phyloP scores from a whole-genome alignment of 192 early-diverging fungal genomes.

The Borealophlyctis nickersoniae region DNA sequence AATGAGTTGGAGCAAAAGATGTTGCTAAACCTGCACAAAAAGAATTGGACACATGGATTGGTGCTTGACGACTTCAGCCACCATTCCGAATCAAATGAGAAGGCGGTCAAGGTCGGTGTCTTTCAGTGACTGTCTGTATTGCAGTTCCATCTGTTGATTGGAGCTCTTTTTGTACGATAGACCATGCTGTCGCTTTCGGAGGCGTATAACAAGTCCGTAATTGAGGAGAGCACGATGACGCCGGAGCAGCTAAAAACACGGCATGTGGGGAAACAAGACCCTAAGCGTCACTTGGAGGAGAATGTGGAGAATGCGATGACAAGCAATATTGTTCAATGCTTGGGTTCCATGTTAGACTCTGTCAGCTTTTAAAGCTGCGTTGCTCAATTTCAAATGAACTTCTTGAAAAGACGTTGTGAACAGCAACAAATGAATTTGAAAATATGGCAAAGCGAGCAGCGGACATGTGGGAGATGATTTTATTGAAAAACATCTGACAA shows the following conservation, averaged over 20 bases:
- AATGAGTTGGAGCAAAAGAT: conserved; percentile 99
- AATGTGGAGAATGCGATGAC: conserved; percentile 91
- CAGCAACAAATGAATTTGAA: no score
- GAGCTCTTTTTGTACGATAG: conserved; percentile 28
- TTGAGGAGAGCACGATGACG: conserved; percentile 93
- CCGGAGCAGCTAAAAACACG: conserved; percentile 93
- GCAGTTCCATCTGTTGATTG: conserved; percentile 12
- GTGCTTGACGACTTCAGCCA: conserved; percentile 76
- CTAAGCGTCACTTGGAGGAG: conserved; percentile 95
- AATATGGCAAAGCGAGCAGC: no score
- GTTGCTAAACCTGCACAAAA: conserved; percentile 98
- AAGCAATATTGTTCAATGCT: conserved; percentile 93
- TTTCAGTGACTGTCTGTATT: conserved; percentile 6
- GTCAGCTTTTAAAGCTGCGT: conserved; percentile 53
- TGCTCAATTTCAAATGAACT: background rate
- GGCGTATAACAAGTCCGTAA: conserved; percentile 95
- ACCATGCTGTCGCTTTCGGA: conserved; percentile 88
- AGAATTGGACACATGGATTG: conserved; percentile 98
- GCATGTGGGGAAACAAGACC: conserved; percentile 99
- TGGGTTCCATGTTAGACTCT: conserved; percentile 87
- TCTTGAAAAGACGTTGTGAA: no score
- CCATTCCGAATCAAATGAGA: conserved; percentile 80
- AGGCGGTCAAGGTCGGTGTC: conserved; percentile 70
- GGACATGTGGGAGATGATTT: no score
- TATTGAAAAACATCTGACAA: no score